Conservation (phyloP, 306 rosid genomes). For the Calophaca sinica region DNA sequence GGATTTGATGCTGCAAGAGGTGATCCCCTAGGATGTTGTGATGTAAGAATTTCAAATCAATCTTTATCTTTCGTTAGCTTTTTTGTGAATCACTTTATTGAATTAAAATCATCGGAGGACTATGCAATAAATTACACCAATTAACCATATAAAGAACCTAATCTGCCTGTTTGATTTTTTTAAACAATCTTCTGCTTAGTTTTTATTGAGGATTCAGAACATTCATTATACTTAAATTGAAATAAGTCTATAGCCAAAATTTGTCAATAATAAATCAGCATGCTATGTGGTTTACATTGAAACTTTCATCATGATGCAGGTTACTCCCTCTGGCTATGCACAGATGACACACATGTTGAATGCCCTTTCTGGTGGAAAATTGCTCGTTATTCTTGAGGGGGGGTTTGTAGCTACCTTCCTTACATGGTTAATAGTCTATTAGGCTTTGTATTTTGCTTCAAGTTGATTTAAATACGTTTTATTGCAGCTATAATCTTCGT, state of each 20-base stretch:
- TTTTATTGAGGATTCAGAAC: conserved; percentile 26
- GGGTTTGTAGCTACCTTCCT: conserved; percentile 73
- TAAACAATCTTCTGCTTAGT: conserved; percentile 5
- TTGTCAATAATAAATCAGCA: conserved; percentile 18
- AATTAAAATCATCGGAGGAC: conserved; percentile 2
- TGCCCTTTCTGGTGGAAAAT: conserved; percentile 80
- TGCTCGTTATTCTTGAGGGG: conserved; percentile 97
- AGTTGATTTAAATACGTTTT: conserved; percentile 45
- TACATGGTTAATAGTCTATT: conserved; percentile 34
- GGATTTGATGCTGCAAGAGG: conserved; percentile 99
- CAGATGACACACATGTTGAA: conserved; percentile 87
- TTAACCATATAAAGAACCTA: conserved; percentile 28
- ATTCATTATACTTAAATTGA: conserved; percentile 22
- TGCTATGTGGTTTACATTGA: conserved; percentile 33
- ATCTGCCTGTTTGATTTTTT: conserved; percentile 27
- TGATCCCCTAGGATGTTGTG: conserved; percentile 96
- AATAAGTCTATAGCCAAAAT: background rate
- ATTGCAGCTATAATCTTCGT: conserved; percentile 95
- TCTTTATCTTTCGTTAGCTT: conserved; percentile 1
- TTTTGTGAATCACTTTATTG: conserved; percentile 27
- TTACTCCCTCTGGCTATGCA: conserved; percentile 94
- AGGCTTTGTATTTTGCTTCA: conserved; percentile 29
- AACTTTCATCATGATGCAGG: conserved; percentile 60
- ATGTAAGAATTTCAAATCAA: conserved; percentile 61
- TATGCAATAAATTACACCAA: conserved; percentile 37